phyloP scores from a whole-genome alignment of 305 asterid genomes.

The Nicotiana rustica region DNA sequence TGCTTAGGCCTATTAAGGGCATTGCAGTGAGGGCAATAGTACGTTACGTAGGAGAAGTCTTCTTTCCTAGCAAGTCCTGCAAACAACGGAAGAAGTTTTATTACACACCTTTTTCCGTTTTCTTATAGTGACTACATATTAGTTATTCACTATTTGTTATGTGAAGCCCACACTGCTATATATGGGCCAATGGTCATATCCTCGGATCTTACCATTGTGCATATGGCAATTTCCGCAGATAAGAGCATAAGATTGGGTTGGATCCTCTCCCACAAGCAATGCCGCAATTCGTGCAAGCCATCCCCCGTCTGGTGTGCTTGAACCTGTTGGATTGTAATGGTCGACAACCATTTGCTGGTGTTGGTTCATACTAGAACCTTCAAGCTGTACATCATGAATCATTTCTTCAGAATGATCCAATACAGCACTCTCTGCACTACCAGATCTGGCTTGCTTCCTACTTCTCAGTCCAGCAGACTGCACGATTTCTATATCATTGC shows the following conservation, averaged over 20 bases:
- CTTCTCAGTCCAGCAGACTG: constrained; percentile 72
- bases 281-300: constrained; percentile 90
- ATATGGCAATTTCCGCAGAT: constrained; percentile 88
- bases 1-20: constrained; percentile 73
- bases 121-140: neutral
- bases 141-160: neutral
- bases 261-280: constrained; percentile 94
- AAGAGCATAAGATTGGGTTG: constrained; percentile 83
- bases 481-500: constrained; percentile 64
- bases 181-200: constrained; percentile 8
- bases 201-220: constrained; percentile 73
- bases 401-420: constrained; percentile 47
- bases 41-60: constrained; percentile 73
- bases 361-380: constrained; percentile 48
- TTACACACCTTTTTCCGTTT: neutral
- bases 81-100: constrained; percentile 30
- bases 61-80: constrained; percentile 94
- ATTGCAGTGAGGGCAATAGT: constrained; percentile 92
- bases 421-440: constrained; percentile 45
- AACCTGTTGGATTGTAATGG: constrained; percentile 63
- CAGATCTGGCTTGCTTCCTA: constrained; percentile 57
- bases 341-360: constrained; percentile 73
- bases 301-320: constrained; percentile 63
- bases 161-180: constrained; percentile 25
- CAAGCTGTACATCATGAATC: constrained; percentile 45